These are phyloP conservation scores for Colletotrichum orbiculare DNA, from an alignment of 2,329 filamentous ascomycete species.

Conservation along the genomic window DNA sequence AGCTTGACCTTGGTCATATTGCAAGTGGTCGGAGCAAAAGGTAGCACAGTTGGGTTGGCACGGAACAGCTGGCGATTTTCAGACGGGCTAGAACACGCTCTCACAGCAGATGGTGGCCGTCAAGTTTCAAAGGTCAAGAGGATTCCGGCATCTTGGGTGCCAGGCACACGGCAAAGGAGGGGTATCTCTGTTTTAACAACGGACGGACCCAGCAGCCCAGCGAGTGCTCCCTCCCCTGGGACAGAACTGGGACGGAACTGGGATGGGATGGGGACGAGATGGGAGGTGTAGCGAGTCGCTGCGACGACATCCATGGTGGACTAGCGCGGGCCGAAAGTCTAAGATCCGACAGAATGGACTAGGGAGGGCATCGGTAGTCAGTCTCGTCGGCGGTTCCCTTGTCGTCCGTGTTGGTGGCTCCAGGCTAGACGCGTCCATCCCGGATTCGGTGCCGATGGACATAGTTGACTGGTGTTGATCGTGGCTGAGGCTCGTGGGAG, in stretches of 20 bases:
- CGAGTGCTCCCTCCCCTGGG: background rate
- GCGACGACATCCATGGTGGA: constrained; percentile 10
- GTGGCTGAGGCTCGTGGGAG: no score
- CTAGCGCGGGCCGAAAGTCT: constrained; percentile 27
- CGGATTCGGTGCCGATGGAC: background rate
- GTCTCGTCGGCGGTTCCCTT: constrained; percentile 12
- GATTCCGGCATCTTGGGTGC: background rate
- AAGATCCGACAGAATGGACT: constrained; percentile 23
- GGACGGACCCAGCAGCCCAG: constrained; percentile 10
- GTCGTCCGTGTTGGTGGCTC: constrained; percentile 9
- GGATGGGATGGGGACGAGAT: constrained; percentile 18
- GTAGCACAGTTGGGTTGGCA: background rate
- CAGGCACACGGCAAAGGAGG: constrained; percentile 3
- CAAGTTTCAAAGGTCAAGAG: background rate
- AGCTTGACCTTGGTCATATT: constrained; percentile 48
- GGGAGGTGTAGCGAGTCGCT: constrained; percentile 26
- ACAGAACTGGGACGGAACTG: constrained; percentile 1
- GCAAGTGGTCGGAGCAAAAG: background rate
- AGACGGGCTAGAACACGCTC: background rate
- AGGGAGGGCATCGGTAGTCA: constrained; percentile 12
- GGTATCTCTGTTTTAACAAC: constrained; percentile 8
- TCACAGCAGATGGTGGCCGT: background rate
- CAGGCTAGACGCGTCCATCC: background rate
- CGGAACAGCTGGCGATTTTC: no score
- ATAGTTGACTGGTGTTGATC: no score